Conservation (phyloP, 2,329 filamentous ascomycete species). For the Tothia fuscella region DNA sequence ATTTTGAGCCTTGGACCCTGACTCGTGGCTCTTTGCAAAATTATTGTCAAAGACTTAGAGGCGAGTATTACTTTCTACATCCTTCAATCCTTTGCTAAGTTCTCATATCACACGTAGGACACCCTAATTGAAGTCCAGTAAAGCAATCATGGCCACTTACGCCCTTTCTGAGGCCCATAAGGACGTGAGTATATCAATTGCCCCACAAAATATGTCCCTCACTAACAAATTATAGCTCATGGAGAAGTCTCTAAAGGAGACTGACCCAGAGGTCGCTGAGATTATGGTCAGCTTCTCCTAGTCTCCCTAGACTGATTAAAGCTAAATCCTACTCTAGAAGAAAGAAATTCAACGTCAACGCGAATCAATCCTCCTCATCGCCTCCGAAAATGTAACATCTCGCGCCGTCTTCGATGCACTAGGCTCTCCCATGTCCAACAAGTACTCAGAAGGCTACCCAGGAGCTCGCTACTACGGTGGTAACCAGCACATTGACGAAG, state of each 20-base stretch:
- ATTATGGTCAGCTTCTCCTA: conserved; percentile 65
- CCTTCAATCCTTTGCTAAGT: too few relatives aligned
- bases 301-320: conserved; percentile 9
- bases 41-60: too few relatives aligned
- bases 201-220: conserved; percentile 14
- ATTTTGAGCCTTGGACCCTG: too few relatives aligned
- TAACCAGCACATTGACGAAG: conserved; percentile 89
- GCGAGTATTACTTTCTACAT: too few relatives aligned
- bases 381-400: conserved; percentile 30
- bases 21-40: too few relatives aligned
- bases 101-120: too few relatives aligned
- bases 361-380: conserved; percentile 70
- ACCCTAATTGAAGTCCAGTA: too few relatives aligned
- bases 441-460: conserved; percentile 97
- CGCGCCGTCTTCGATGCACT: conserved; percentile 28
- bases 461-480: conserved; percentile 94
- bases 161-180: conserved; percentile 54
- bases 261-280: conserved; percentile 85
- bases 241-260: conserved; percentile 84
- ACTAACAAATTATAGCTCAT: conserved; percentile 54
- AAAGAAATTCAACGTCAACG: conserved; percentile 92
- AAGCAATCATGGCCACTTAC: conserved; percentile 34
- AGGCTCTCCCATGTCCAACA: conserved; percentile 59
- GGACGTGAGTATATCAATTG: conserved; percentile 39
- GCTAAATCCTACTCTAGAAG: conserved; percentile 48